A percentile compares a stretch with the other conserved stretches of the same genome.
Conservation (phyloP, 2,329 filamentous ascomycete species). For the Clarireedia monteithiana region DNA sequence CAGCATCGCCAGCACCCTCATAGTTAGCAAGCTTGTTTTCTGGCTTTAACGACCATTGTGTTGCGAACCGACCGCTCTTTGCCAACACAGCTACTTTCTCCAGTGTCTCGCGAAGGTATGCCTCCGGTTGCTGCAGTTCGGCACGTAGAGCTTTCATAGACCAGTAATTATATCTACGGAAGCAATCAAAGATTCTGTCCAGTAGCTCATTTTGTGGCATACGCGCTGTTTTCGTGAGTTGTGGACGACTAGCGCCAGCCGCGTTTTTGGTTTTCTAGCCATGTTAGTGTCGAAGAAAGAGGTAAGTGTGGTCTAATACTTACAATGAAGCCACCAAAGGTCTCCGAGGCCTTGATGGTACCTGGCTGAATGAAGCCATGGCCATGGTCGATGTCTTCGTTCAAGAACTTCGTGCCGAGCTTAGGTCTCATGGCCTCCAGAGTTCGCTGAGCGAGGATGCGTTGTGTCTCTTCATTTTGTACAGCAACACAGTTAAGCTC, state of each 20-base stretch:
- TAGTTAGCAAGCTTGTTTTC: slow-evolving; percentile 54
- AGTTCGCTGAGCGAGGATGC: slow-evolving; percentile 50
- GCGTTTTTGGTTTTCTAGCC: slow-evolving; percentile 42
- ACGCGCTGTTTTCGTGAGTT: slow-evolving; percentile 79
- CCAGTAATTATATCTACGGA: slow-evolving; percentile 86
- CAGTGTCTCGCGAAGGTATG: slow-evolving; percentile 80
- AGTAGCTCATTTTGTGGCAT: slow-evolving; percentile 83
- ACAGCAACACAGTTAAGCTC: slow-evolving; percentile 70
- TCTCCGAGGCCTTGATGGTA: slow-evolving; percentile 35
- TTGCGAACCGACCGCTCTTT: slow-evolving; percentile 76
- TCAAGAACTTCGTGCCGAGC: slow-evolving; percentile 40
- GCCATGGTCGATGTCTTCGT: slow-evolving; percentile 20
- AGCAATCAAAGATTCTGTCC: slow-evolving; percentile 76
- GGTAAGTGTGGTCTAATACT: slow-evolving; percentile 25
- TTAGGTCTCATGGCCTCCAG: slow-evolving; percentile 53
- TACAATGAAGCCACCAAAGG: slow-evolving; percentile 50
- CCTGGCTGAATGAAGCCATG: slow-evolving; percentile 50
- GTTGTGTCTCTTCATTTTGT: slow-evolving; percentile 61
- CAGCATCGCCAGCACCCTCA: slow-evolving; percentile 43
- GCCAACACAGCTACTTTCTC: slow-evolving; percentile 77
- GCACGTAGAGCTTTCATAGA: slow-evolving; percentile 80
- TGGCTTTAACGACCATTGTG: slow-evolving; percentile 73
- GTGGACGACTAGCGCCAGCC: slow-evolving; percentile 52
- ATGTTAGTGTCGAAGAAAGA: slow-evolving; percentile 2
- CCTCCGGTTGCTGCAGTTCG: slow-evolving; percentile 76